Evolutionary conservation across 139 green algal genomes (phyloP).

Genomic region (Asterochloris sp.): DNA sequence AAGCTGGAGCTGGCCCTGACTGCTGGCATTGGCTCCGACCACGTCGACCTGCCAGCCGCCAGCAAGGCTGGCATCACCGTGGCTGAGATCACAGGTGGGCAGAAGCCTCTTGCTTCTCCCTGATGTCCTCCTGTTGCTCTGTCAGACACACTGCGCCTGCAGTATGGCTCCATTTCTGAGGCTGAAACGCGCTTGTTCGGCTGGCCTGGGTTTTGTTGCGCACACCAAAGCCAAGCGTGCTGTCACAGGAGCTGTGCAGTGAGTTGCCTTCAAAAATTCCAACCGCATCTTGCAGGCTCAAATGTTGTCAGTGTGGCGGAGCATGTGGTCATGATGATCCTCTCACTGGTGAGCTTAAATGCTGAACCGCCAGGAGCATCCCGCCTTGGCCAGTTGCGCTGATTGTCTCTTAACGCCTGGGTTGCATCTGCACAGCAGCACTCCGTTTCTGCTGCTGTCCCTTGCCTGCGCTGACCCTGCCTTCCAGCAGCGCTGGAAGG

Average conservation of each 20-base stretch:
- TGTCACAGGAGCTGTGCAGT: no score
- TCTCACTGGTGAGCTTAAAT: slow-evolving; percentile 3
- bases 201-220: background rate
- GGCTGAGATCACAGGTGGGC: slow-evolving; percentile 22
- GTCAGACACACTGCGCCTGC: background rate
- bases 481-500: no score
- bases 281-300: background rate
- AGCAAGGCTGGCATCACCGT: slow-evolving; percentile 18
- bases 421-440: no score
- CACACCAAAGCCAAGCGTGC: background rate
- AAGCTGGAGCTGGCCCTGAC: slow-evolving; percentile 27
- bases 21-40: slow-evolving; percentile 23
- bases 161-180: background rate
- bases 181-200: background rate
- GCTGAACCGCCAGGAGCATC: no score
- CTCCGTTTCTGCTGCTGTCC: no score
- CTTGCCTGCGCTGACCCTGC: no score
- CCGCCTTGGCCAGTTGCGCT: no score
- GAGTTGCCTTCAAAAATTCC: background rate
- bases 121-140: background rate
- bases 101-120: background rate
- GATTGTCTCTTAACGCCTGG: no score
- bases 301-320: slow-evolving; percentile 35
- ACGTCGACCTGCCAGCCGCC: slow-evolving; percentile 20
- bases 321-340: slow-evolving; percentile 30